phyloP scores from a whole-genome alignment of 805 yeast genomes.

The Saccharomycopsis sp. region DNA sequence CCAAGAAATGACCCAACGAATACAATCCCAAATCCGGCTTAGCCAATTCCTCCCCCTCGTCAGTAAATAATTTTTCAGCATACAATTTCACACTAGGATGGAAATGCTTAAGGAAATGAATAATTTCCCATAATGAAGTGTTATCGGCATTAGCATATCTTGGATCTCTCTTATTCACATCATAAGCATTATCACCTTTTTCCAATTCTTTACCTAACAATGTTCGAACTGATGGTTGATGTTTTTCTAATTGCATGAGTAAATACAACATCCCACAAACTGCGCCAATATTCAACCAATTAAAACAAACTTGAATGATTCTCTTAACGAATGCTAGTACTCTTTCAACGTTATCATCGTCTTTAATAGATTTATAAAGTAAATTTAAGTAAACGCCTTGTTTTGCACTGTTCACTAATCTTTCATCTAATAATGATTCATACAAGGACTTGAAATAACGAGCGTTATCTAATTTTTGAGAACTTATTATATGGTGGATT shows the following conservation, averaged over 20 bases:
- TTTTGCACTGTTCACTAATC: slow-evolving; percentile 81
- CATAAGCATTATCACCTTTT: slow-evolving; percentile 39
- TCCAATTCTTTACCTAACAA: slow-evolving; percentile 48
- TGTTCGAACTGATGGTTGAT: slow-evolving; percentile 59
- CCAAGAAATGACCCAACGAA: slow-evolving; percentile 84
- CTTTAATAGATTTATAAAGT: slow-evolving; percentile 73
- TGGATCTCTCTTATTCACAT: slow-evolving; percentile 91
- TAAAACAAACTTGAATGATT: slow-evolving; percentile 73
- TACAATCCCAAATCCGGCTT: slow-evolving; percentile 90
- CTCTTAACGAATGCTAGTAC: slow-evolving; percentile 88
- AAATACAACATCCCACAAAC: slow-evolving; percentile 76
- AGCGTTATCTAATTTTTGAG: slow-evolving; percentile 50
- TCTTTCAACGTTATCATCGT: slow-evolving; percentile 56
- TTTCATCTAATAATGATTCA: slow-evolving; percentile 79
- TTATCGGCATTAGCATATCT: slow-evolving; percentile 75
- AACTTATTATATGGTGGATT: slow-evolving; percentile 68
- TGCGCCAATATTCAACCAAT: slow-evolving; percentile 86
- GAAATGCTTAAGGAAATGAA: slow-evolving; percentile 67
- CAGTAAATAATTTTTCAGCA: slow-evolving; percentile 50
- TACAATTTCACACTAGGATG: slow-evolving; percentile 89
- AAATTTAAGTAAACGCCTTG: slow-evolving; percentile 88
- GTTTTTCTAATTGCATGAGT: slow-evolving; percentile 58
- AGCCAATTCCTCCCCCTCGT: slow-evolving; percentile 31
- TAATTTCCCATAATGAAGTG: slow-evolving; percentile 82
- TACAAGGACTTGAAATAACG: slow-evolving; percentile 84